A percentile compares a stretch with the other conserved stretches of the same genome.
These are phyloP conservation scores for Phaffia australis DNA, from an alignment of 768 basidiomycete genomes.

Conservation along the genomic window DNA sequence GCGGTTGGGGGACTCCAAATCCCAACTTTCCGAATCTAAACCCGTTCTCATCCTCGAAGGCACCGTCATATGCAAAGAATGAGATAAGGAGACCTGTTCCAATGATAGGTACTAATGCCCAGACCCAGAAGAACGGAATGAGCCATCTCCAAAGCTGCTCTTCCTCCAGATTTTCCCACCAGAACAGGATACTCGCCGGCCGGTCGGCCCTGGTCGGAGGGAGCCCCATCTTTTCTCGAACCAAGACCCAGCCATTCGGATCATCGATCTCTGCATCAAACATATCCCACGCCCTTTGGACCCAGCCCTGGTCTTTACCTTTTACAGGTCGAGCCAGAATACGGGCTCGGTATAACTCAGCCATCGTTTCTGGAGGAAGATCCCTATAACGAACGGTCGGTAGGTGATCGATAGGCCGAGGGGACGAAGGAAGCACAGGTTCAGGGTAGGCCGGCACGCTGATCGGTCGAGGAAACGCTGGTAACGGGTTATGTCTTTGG, in stretches of 20 bases:
- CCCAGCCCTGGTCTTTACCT: neutral
- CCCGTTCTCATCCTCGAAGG: no score
- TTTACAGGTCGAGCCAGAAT: neutral
- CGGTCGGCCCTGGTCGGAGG: constrained; percentile 7
- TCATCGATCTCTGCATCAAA: constrained; percentile 12
- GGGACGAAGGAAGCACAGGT: constrained; percentile 13
- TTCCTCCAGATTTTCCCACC: constrained; percentile 17
- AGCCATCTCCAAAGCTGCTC: constrained; percentile 15
- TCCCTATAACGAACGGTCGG: constrained; percentile 10
- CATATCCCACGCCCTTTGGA: constrained; percentile 6
- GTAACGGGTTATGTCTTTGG: constrained; percentile 6
- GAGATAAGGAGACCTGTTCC: no score
- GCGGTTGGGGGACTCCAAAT: no score
- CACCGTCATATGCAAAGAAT: no score
- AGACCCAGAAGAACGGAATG: constrained; percentile 2
- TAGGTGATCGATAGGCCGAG: neutral
- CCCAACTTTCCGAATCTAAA: no score
- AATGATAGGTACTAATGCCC: no score
- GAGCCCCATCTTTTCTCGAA: constrained; percentile 17
- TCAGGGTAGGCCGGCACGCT: constrained; percentile 17
- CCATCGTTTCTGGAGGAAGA: constrained; percentile 15
- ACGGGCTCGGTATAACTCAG: constrained; percentile 3
- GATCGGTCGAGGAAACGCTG: constrained; percentile 10
- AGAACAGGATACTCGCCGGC: constrained; percentile 9
- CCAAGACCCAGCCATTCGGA: constrained; percentile 14